Evolutionary conservation across 169 alveolate genomes (phyloP).

Genomic region (Eimeria praecox): DNA sequence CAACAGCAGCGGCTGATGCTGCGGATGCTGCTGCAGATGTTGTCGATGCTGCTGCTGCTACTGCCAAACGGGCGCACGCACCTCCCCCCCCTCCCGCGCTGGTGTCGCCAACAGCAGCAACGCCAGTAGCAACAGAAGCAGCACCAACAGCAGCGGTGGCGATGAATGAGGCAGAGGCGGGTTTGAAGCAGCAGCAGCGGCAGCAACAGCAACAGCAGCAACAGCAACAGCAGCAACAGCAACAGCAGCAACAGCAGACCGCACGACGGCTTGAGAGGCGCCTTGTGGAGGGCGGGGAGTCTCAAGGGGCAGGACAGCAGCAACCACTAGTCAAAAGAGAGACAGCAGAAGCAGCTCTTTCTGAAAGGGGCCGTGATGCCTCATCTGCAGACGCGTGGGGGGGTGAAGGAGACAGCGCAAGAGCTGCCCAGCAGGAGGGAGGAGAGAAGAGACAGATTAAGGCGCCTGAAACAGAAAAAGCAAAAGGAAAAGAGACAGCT

Average conservation of each 20-base stretch:
- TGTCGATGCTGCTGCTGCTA: background rate
- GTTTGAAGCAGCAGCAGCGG: background rate
- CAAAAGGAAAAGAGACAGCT: background rate
- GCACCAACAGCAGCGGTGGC: background rate
- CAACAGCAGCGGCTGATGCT: background rate
- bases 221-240: background rate
- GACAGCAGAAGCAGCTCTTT: background rate
- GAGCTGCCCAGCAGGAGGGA: background rate
- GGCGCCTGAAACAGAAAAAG: background rate
- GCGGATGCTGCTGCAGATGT: background rate
- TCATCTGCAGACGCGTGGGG: background rate
- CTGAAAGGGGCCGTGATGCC: background rate
- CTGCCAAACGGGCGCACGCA: background rate
- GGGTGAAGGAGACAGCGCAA: background rate
- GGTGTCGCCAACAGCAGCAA: background rate
- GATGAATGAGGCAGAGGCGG: background rate
- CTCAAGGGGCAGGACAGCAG: background rate
- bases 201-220: background rate
- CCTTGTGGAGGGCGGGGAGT: background rate
- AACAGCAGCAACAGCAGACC: slow-evolving; percentile 1
- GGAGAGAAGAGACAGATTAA: background rate
- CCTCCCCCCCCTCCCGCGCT: slow-evolving; percentile 20
- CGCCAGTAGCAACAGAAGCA: slow-evolving; percentile 21
- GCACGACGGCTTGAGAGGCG: background rate
- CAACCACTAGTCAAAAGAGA: background rate